Evolutionary conservation across 768 basidiomycete species (phyloP).

Genomic region (Rhodotorula babjevae): DNA sequence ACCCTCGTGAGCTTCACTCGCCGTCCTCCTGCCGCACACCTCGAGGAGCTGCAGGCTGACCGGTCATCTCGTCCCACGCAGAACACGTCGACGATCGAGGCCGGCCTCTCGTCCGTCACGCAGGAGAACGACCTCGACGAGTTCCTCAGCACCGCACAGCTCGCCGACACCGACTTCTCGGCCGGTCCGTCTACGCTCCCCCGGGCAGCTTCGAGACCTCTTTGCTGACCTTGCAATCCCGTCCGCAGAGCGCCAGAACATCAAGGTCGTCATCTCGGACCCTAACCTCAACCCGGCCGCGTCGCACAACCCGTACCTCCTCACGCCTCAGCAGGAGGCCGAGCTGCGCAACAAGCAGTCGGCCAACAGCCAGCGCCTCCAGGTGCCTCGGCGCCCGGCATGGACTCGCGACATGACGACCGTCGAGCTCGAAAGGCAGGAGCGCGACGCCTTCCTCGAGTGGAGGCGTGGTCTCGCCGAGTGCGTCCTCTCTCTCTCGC

Average conservation of each 20-base stretch:
- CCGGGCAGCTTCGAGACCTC: no score
- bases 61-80: slow-evolving; percentile 41
- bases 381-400: slow-evolving; percentile 73
- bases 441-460: slow-evolving; percentile 82
- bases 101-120: slow-evolving; percentile 78
- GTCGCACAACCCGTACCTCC: slow-evolving; percentile 74
- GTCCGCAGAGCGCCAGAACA: slow-evolving; percentile 48
- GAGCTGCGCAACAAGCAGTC: slow-evolving; percentile 67
- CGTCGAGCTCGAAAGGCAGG: slow-evolving; percentile 75
- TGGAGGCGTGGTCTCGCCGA: slow-evolving; percentile 89
- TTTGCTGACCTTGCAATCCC: slow-evolving; percentile 14
- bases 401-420: slow-evolving; percentile 80
- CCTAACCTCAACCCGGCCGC: slow-evolving; percentile 40
- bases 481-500: slow-evolving; percentile 54
- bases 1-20: slow-evolving; percentile 15
- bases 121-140: slow-evolving; percentile 94
- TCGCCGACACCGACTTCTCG: slow-evolving; percentile 92
- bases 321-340: slow-evolving; percentile 74
- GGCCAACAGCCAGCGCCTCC: slow-evolving; percentile 66
- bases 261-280: slow-evolving; percentile 47
- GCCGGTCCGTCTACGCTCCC: slow-evolving; percentile 62
- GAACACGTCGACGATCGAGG: slow-evolving; percentile 73
- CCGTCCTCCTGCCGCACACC: not conserved
- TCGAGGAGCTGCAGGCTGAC: not conserved
- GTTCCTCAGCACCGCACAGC: slow-evolving; percentile 87